phyloP scores from a whole-genome alignment of 2,329 filamentous ascomycete genomes.

The Aureobasidium zeae region DNA sequence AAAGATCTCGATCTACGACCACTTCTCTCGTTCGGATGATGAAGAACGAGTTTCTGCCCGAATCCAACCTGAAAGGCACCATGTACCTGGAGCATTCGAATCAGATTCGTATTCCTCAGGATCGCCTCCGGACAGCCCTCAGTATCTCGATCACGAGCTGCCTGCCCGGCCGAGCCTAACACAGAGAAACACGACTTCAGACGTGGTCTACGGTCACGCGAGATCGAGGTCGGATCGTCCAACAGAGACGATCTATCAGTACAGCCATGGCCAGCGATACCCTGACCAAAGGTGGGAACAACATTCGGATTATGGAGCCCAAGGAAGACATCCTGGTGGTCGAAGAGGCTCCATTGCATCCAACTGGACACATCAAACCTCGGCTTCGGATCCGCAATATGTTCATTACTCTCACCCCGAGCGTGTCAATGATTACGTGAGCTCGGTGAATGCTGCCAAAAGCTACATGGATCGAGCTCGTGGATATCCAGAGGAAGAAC shows the following conservation, averaged over 20 bases:
- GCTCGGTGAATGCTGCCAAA: background rate
- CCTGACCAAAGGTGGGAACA: background rate
- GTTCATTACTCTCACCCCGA: background rate
- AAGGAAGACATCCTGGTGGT: background rate
- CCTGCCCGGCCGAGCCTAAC: background rate
- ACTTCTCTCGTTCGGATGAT: background rate
- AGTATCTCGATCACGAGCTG: background rate
- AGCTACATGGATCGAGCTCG: slow-evolving; percentile 4
- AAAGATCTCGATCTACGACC: slow-evolving; percentile 2
- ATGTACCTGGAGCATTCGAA: background rate
- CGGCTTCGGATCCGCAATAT: background rate
- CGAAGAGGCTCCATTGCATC: slow-evolving; percentile 2
- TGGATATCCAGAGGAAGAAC: background rate
- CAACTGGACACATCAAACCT: slow-evolving; percentile 3
- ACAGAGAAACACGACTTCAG: background rate
- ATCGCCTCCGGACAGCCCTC: slow-evolving; percentile 4
- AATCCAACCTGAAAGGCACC: background rate
- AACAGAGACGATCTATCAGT: background rate
- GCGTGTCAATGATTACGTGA: background rate
- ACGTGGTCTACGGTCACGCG: background rate
- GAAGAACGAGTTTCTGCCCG: slow-evolving; percentile 7
- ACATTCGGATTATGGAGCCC: background rate
- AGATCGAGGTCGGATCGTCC: slow-evolving; percentile 1
- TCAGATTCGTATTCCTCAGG: slow-evolving; percentile 8
- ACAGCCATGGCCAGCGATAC: background rate